Evolutionary conservation across 768 basidiomycete species (phyloP).

Genomic region (Collybiopsis luxurians): DNA sequence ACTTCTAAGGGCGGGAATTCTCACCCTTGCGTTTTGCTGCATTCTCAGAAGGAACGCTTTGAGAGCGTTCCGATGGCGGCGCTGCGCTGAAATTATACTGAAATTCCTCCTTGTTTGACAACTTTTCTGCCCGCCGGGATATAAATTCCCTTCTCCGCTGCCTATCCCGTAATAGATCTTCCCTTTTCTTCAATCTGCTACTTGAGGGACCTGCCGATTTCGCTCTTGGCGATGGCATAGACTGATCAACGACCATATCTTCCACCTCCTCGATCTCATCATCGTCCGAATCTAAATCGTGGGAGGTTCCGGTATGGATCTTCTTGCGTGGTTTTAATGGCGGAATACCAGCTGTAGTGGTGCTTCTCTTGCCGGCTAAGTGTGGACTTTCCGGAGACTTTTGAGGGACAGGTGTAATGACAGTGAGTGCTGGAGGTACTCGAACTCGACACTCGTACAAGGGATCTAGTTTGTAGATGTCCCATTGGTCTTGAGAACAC

Average conservation of each 20-base stretch:
- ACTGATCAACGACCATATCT: constrained; percentile 48
- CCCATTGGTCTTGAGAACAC: constrained; percentile 79
- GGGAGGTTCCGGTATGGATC: constrained; percentile 7
- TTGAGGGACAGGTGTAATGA: constrained; percentile 24
- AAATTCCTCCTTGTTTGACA: constrained; percentile 13
- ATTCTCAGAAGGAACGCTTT: constrained; percentile 20
- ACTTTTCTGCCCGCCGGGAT: constrained; percentile 23
- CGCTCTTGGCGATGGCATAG: constrained; percentile 9
- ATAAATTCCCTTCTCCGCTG: constrained; percentile 29
- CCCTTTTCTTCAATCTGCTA: constrained; percentile 23
- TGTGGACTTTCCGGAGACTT: constrained; percentile 6
- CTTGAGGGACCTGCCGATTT: constrained; percentile 20
- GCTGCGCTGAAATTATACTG: constrained; percentile 18
- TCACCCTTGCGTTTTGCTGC: constrained; percentile 49
- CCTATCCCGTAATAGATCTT: constrained; percentile 30
- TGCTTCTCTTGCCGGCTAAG: background rate
- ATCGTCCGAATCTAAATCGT: constrained; percentile 5
- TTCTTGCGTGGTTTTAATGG: constrained; percentile 11
- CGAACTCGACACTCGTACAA: constrained; percentile 65
- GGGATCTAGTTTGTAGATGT: constrained; percentile 80
- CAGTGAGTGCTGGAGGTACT: constrained; percentile 32
- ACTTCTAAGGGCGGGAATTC: background rate
- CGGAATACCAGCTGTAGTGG: background rate
- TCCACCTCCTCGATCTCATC: constrained; percentile 40
- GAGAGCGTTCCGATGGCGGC: constrained; percentile 11